phyloP scores from a whole-genome alignment of 2,329 filamentous ascomycete species.

The Epichloe festucae region DNA sequence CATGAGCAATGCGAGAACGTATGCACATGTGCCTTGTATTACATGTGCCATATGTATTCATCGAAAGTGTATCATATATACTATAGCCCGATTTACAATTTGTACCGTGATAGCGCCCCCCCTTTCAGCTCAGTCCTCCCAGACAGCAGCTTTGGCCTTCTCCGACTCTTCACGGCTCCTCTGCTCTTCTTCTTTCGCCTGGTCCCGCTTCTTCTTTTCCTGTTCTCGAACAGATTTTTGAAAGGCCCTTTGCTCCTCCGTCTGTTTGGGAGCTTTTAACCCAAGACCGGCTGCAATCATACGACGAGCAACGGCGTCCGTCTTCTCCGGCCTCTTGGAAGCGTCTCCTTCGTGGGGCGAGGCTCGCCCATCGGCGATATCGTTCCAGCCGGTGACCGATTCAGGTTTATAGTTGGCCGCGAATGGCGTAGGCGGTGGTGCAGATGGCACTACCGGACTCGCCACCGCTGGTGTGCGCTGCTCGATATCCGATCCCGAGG shows the following conservation, averaged over 20 bases:
- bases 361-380: neutral
- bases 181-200: slow-evolving; percentile 54
- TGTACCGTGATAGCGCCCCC: no score
- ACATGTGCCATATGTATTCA: no score
- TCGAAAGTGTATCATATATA: slow-evolving; percentile 11
- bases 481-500: slow-evolving; percentile 22
- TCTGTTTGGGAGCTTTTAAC: slow-evolving; percentile 65
- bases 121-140: slow-evolving; percentile 55
- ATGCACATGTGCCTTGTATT: no score
- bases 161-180: slow-evolving; percentile 52
- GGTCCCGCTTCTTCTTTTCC: slow-evolving; percentile 64
- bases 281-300: slow-evolving; percentile 86
- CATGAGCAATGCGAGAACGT: no score
- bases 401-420: slow-evolving; percentile 26
- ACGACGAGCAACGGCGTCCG: slow-evolving; percentile 76
- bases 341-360: slow-evolving; percentile 10
- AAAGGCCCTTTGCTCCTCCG: slow-evolving; percentile 80
- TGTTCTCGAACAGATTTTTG: slow-evolving; percentile 72
- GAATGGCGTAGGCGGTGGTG: slow-evolving; percentile 56
- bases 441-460: slow-evolving; percentile 20
- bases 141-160: slow-evolving; percentile 69
- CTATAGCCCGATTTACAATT: no score
- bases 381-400: slow-evolving; percentile 5
- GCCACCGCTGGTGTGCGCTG: slow-evolving; percentile 28
- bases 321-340: slow-evolving; percentile 63